Percentiles rank a stretch among this genome's conserved stretches.
Conservation (phyloP, 108 stramenopile species). For the Fragilaria radians region DNA sequence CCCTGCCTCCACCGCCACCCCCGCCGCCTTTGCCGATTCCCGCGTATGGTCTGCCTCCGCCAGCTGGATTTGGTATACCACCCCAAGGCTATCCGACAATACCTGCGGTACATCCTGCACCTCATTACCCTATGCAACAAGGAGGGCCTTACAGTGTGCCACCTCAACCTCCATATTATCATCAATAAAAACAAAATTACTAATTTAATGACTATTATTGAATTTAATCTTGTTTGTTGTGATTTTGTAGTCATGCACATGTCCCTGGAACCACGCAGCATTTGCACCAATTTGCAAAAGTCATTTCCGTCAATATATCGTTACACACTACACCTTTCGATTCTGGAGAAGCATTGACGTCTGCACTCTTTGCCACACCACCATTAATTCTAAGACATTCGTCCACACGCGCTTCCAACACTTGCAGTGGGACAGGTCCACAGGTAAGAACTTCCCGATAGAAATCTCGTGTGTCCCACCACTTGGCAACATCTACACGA, state of each 20-base stretch:
- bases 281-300: slow-evolving; percentile 49
- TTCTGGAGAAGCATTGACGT: too few relatives aligned
- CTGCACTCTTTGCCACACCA: too few relatives aligned
- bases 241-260: slow-evolving; percentile 11
- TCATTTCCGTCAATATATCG: slow-evolving; percentile 14
- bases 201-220: not conserved
- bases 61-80: not conserved
- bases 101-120: not conserved
- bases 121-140: not conserved
- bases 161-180: not conserved
- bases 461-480: slow-evolving; percentile 43
- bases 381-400: slow-evolving; percentile 33
- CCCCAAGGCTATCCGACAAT: not conserved
- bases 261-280: slow-evolving; percentile 34
- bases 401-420: slow-evolving; percentile 31
- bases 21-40: not conserved
- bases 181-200: not conserved
- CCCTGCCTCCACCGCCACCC: not conserved
- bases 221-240: too few relatives aligned
- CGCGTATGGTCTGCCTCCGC: not conserved
- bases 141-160: not conserved
- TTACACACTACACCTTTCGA: too few relatives aligned
- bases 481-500: slow-evolving; percentile 26
- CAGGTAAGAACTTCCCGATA: slow-evolving; percentile 35
- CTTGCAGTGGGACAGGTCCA: slow-evolving; percentile 48